Evolutionary conservation across 176 grass and related monocot genomes (phyloP).

Genomic region (Themeda triandra): DNA sequence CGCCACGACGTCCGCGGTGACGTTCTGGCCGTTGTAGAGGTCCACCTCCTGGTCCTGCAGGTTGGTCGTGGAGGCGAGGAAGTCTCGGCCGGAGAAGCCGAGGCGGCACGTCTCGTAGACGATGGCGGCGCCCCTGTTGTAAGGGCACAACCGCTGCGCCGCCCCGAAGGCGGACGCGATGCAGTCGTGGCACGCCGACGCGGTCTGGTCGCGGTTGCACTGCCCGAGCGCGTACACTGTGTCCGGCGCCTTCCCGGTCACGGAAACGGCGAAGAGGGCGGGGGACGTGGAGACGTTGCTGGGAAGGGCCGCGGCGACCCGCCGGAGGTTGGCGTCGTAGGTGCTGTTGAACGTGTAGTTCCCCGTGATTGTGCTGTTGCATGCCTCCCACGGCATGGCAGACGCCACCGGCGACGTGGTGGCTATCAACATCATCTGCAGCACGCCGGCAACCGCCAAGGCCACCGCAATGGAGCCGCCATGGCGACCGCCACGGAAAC

Average conservation of each 20-base stretch:
- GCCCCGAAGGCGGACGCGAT: background rate
- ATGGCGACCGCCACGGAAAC: no score
- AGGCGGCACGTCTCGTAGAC: constrained; percentile 26
- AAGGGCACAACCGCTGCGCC: background rate
- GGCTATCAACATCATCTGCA: no score
- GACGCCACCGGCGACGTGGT: no score
- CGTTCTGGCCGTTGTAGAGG: no score
- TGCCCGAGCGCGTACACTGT: background rate
- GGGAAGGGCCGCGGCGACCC: background rate
- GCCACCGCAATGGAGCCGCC: no score
- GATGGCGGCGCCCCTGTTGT: background rate
- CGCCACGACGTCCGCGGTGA: no score
- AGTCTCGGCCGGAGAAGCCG: constrained; percentile 31
- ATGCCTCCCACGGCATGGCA: no score
- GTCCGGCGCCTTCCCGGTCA: background rate
- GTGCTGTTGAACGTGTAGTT: background rate
- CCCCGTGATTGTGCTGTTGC: no score
- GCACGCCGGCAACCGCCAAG: no score
- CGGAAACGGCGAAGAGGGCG: background rate
- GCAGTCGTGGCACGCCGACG: background rate
- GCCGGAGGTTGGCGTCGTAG: background rate
- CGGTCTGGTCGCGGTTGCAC: background rate
- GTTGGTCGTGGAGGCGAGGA: background rate
- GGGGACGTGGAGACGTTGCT: background rate
- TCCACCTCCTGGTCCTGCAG: no score